These are phyloP conservation scores for Exophiala sideris DNA, from an alignment of 2,329 filamentous ascomycete genomes.

Conservation along the genomic window DNA sequence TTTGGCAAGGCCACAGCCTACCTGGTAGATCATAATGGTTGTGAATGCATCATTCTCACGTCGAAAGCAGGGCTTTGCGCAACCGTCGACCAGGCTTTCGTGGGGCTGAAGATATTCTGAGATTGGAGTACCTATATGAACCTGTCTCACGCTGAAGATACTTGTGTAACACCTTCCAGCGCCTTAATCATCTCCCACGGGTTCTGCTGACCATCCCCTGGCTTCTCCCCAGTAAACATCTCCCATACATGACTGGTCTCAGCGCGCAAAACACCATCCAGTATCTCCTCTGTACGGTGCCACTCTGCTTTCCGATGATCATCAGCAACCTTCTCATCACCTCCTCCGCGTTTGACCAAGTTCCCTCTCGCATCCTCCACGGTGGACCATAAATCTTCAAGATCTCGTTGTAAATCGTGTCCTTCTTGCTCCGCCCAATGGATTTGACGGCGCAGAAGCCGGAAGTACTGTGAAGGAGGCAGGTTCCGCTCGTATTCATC, in stretches of 20 bases:
- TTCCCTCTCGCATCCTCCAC: slow-evolving; percentile 25
- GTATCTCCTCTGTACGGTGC: slow-evolving; percentile 23
- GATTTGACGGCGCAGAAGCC: slow-evolving; percentile 46
- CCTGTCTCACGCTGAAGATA: no score
- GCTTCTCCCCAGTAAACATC: slow-evolving; percentile 15
- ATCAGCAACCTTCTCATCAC: slow-evolving; percentile 26
- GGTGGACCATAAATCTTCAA: slow-evolving; percentile 19
- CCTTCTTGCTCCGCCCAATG: slow-evolving; percentile 47
- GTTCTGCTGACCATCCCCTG: slow-evolving; percentile 7
- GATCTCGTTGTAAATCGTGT: slow-evolving; percentile 36
- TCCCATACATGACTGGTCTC: slow-evolving; percentile 13
- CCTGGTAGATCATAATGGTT: no score
- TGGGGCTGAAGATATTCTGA: no score
- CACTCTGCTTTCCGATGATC: slow-evolving; percentile 23
- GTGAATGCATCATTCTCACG: no score
- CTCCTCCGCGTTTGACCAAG: slow-evolving; percentile 12
- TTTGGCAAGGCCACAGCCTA: no score
- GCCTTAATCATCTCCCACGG: slow-evolving; percentile 16
- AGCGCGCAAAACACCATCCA: slow-evolving; percentile 22
- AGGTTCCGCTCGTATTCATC: slow-evolving; percentile 44
- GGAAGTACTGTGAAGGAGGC: slow-evolving; percentile 41
- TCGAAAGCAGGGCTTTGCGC: no score
- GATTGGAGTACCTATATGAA: no score
- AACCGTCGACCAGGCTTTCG: no score
- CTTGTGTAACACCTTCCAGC: not conserved